Evolutionary conservation across 1,284 basidiomycete genomes (phyloP).

Genomic region (Fomitopsis schrenkii): DNA sequence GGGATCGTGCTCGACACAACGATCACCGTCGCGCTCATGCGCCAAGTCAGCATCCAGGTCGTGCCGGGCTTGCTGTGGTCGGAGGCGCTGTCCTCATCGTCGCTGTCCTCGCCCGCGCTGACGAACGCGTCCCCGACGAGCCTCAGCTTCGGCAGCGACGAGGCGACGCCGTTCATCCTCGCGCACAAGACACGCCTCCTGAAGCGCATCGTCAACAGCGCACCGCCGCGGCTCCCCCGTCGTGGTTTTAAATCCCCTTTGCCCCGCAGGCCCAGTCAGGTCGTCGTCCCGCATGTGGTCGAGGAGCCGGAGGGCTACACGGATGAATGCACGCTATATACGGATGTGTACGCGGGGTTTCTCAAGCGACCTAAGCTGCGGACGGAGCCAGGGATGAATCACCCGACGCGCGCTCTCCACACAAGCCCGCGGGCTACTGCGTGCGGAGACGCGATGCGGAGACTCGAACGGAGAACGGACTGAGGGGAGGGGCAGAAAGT

Average conservation of each 20-base stretch:
- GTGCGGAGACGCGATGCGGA: no score
- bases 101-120: conserved; percentile 31
- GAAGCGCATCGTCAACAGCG: conserved; percentile 41
- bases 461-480: no score
- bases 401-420: no score
- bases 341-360: conserved; percentile 57
- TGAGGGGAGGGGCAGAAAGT: no score
- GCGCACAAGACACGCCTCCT: conserved; percentile 33
- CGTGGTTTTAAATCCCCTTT: conserved; percentile 3
- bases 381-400: conserved; percentile 27
- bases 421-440: no score
- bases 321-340: conserved; percentile 47
- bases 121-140: conserved; percentile 31
- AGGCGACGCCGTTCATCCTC: conserved; percentile 36
- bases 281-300: not conserved
- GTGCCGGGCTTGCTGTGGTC: conserved; percentile 19
- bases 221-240: conserved; percentile 31
- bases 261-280: not conserved
- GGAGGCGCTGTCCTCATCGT: conserved; percentile 26
- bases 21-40: conserved; percentile 58
- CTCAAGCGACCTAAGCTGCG: conserved; percentile 58
- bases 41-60: conserved; percentile 46
- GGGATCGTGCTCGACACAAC: conserved; percentile 69
- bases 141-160: conserved; percentile 39
- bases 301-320: conserved; percentile 33